phyloP scores from a whole-genome alignment of 371 early-diverging fungal genomes.

The Haplosporangium sp. region DNA sequence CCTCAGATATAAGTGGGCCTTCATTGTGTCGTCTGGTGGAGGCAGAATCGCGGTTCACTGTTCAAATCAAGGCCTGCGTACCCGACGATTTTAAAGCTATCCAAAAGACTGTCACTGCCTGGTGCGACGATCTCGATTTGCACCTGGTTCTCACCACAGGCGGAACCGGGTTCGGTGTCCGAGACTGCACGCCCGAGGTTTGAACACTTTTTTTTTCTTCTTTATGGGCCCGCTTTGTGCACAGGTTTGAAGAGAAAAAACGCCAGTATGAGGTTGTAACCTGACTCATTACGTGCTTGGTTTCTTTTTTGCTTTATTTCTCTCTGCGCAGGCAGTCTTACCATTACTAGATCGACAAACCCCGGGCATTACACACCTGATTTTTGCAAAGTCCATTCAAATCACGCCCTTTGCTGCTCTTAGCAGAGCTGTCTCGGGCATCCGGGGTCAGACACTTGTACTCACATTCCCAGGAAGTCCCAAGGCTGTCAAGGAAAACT shows the following conservation, averaged over 20 bases:
- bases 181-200: conserved; percentile 92
- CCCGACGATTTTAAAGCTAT: conserved; percentile 68
- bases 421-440: conserved; percentile 87
- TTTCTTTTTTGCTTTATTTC: not conserved
- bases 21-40: conserved; percentile 56
- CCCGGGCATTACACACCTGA: conserved; percentile 80
- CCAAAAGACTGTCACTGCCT: conserved; percentile 59
- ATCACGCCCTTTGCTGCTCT: conserved; percentile 92
- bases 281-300: not conserved
- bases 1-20: conserved; percentile 74
- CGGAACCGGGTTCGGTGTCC: conserved; percentile 92
- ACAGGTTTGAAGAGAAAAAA: conserved; percentile 1
- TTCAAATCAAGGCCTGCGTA: conserved; percentile 56
- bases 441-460: conserved; percentile 74
- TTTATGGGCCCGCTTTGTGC: too few relatives aligned
- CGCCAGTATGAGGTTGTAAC: not conserved
- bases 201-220: not conserved
- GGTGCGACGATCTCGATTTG: conserved; percentile 61
- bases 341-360: conserved; percentile 78
- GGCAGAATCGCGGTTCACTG: conserved; percentile 51
- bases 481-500: conserved; percentile 87
- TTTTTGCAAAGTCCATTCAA: conserved; percentile 75
- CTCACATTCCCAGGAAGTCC: conserved; percentile 91
- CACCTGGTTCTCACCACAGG: conserved; percentile 88
- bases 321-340: conserved; percentile 67